Conservation (phyloP, 257 asterid genomes). For the Cordia subcordata region DNA sequence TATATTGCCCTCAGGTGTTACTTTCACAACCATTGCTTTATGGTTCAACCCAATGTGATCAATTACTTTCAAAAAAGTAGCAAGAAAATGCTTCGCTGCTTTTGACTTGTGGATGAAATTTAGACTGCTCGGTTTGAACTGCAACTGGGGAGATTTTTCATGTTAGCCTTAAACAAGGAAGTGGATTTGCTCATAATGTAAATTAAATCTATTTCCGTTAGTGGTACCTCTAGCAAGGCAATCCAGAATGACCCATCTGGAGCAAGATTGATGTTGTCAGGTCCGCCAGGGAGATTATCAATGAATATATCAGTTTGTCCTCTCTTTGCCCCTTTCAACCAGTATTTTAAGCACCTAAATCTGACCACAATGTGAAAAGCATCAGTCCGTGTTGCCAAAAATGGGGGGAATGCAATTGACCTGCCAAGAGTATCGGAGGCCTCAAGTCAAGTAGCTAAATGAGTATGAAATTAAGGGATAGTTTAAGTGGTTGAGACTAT, state of each 20-base stretch:
- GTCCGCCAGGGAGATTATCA: conserved; percentile 53
- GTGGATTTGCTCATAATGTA: neutral
- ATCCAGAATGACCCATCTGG: conserved; percentile 79
- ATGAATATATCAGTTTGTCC: conserved; percentile 51
- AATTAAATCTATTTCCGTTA: neutral
- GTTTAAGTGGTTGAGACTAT: too few species aligned
- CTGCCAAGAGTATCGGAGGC: too few species aligned
- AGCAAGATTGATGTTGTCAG: conserved; percentile 73
- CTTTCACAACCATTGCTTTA: conserved; percentile 56
- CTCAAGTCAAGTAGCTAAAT: too few species aligned
- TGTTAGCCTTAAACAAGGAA: too few species aligned
- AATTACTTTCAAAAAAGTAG: conserved; percentile 20
- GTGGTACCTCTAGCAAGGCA: conserved; percentile 46
- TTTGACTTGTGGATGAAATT: conserved; percentile 31
- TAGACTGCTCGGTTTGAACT: conserved; percentile 28
- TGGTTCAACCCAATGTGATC: conserved; percentile 9
- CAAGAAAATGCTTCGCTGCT: conserved; percentile 22
- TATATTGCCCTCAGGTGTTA: conserved; percentile 45
- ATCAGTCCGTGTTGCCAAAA: too few species aligned
- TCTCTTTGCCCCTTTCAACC: conserved; percentile 47
- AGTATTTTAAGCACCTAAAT: conserved; percentile 59
- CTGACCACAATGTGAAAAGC: conserved; percentile 22
- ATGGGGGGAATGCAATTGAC: too few species aligned
- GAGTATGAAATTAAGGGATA: too few species aligned
- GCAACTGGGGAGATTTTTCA: conserved; percentile 2